A percentile compares a stretch with the other conserved stretches of the same genome.
These are phyloP conservation scores for Ustilago shanxiensis DNA, from an alignment of 1,284 basidiomycete genomes.

Conservation along the genomic window DNA sequence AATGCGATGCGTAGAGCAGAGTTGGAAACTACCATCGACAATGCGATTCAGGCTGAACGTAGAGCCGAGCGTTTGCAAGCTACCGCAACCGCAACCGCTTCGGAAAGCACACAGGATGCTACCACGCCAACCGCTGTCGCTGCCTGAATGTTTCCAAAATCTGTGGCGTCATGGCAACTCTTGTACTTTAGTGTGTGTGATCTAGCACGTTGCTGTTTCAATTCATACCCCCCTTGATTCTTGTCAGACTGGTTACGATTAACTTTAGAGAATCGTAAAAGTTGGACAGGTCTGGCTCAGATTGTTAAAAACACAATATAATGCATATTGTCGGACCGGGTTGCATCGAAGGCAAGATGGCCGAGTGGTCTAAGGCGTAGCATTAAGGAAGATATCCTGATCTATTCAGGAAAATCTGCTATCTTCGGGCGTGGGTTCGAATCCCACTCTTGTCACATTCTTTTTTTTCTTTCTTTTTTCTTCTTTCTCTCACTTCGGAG, in stretches of 20 bases:
- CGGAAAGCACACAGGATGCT: background rate
- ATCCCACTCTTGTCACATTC: conserved; percentile 68
- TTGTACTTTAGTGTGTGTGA: background rate
- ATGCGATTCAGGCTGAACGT: conserved; percentile 39
- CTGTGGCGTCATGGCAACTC: too few relatives aligned
- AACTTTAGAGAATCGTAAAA: background rate
- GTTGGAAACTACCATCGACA: conserved; percentile 47
- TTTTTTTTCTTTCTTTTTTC: conserved; percentile 16
- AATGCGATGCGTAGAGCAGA: conserved; percentile 50
- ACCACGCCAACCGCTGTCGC: background rate
- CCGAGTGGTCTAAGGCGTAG: conserved; percentile 62
- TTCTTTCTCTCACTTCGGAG: too few relatives aligned
- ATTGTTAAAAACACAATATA: too few relatives aligned
- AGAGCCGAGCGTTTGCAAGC: conserved; percentile 33
- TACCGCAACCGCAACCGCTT: background rate
- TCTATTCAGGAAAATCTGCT: conserved; percentile 37
- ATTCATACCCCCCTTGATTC: background rate
- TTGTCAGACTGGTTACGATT: background rate
- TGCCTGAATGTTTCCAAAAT: too few relatives aligned
- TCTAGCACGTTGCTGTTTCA: background rate
- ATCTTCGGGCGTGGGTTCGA: conserved; percentile 70
- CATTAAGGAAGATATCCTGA: conserved; percentile 55
- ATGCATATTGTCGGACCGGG: background rate
- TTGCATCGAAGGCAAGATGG: conserved; percentile 45
- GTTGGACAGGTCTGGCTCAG: background rate